Evolutionary conservation across 345 rosid species (phyloP).

Genomic region (Citrus reticulata): DNA sequence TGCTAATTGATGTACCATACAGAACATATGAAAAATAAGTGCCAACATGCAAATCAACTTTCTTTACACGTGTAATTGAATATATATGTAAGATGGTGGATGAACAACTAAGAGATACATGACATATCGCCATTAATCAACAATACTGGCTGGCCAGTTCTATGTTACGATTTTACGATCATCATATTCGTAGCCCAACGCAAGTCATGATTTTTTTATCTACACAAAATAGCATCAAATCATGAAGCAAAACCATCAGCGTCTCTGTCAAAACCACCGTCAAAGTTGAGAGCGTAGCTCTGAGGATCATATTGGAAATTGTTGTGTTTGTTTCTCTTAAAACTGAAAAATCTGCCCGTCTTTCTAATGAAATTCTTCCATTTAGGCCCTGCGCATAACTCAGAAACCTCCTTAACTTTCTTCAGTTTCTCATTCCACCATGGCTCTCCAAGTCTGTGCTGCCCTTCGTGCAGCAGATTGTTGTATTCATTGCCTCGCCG

Average conservation of each 20-base stretch:
- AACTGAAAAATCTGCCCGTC: conserved; percentile 26
- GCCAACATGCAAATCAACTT: neutral
- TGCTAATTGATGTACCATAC: neutral
- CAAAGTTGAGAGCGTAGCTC: conserved; percentile 65
- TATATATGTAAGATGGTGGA: neutral
- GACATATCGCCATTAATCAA: neutral
- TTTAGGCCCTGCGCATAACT: conserved; percentile 50
- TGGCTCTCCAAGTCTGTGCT: conserved; percentile 1
- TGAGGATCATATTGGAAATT: conserved; percentile 44
- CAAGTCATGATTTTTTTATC: neutral
- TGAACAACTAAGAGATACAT: neutral
- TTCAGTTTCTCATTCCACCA: conserved; percentile 38
- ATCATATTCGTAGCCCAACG: neutral
- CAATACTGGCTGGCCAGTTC: neutral
- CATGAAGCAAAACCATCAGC: conserved; percentile 25
- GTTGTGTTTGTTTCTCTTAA: conserved; percentile 17
- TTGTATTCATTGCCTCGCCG: neutral
- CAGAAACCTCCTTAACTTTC: conserved; percentile 40
- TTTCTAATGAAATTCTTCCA: conserved; percentile 54
- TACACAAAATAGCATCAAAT: conserved; percentile 18
- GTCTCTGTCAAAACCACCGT: conserved; percentile 27
- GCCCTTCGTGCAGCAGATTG: conserved; percentile 17
- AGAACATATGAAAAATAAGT: neutral
- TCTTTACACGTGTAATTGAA: neutral
- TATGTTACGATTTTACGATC: neutral